phyloP scores from a whole-genome alignment of 1,284 basidiomycete genomes.

The Cutaneotrichosporon cutaneum region DNA sequence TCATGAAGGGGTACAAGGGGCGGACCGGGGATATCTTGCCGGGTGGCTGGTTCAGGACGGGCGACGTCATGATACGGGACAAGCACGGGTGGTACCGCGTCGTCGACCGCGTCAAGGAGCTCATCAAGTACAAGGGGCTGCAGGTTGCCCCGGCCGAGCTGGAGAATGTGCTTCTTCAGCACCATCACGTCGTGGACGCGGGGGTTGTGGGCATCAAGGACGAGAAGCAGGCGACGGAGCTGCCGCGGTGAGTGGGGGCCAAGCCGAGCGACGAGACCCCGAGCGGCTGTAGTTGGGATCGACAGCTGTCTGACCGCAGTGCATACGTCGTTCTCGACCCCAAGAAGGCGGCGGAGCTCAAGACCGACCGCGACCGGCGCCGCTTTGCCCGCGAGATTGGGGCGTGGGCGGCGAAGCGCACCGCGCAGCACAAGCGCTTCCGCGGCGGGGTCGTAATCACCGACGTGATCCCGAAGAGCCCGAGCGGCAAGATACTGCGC shows the following conservation, averaged over 20 bases:
- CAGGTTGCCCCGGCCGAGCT: slow-evolving; percentile 80
- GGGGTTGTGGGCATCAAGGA: slow-evolving; percentile 70
- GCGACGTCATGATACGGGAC: slow-evolving; percentile 68
- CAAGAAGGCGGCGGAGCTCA: not conserved
- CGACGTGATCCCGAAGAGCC: slow-evolving; percentile 55
- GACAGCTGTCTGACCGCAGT: slow-evolving; percentile 8
- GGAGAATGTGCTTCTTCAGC: slow-evolving; percentile 68
- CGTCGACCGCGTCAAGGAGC: slow-evolving; percentile 63
- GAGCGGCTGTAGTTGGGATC: too few relatives aligned
- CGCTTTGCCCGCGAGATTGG: slow-evolving; percentile 58
- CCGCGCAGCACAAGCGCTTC: slow-evolving; percentile 55
- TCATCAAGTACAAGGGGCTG: slow-evolving; percentile 69
- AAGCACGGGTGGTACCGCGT: slow-evolving; percentile 59
- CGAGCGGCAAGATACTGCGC: slow-evolving; percentile 46
- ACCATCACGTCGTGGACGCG: slow-evolving; percentile 67
- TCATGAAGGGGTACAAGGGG: slow-evolving; percentile 44
- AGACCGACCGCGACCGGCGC: slow-evolving; percentile 1
- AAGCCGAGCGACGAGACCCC: too few relatives aligned
- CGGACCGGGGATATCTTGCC: slow-evolving; percentile 21
- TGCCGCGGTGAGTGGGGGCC: slow-evolving; percentile 40
- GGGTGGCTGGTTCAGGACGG: slow-evolving; percentile 74
- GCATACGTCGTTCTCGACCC: slow-evolving; percentile 31
- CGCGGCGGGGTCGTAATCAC: slow-evolving; percentile 55
- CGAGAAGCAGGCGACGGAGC: slow-evolving; percentile 61
- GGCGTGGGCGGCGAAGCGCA: slow-evolving; percentile 63